Evolutionary conservation across 495 filamentous ascomycete species (phyloP).

Genomic region (Hyaloscypha finlandica): DNA sequence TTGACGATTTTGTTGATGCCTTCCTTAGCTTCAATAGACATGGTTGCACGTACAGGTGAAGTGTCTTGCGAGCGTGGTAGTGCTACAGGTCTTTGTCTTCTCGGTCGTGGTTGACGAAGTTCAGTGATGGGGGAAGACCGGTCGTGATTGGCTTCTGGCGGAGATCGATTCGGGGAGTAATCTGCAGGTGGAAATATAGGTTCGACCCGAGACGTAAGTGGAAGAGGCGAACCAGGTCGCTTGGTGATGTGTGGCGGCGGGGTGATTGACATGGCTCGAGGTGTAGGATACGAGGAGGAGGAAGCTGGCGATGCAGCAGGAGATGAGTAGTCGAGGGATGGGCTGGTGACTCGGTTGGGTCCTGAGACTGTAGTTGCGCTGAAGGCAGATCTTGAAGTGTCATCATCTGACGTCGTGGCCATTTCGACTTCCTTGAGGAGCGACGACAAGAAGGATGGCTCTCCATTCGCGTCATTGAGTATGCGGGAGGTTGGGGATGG

Average conservation of each 20-base stretch:
- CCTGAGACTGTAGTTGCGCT: constrained; percentile 27
- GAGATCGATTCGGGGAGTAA: constrained; percentile 62
- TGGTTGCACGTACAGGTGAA: constrained; percentile 54
- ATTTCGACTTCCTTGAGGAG: constrained; percentile 86
- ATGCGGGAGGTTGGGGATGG: constrained; percentile 36
- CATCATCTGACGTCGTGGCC: constrained; percentile 56
- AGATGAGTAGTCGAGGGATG: constrained; percentile 60
- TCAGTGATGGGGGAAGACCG: constrained; percentile 32
- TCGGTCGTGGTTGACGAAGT: constrained; percentile 53
- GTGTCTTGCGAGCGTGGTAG: constrained; percentile 52
- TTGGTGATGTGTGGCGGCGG: constrained; percentile 66
- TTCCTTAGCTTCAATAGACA: constrained; percentile 74
- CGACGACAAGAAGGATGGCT: constrained; percentile 72
- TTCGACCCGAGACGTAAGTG: constrained; percentile 65
- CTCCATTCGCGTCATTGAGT: constrained; percentile 46
- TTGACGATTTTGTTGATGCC: constrained; percentile 82
- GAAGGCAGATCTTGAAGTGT: constrained; percentile 48
- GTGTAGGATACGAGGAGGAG: constrained; percentile 66
- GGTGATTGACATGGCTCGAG: constrained; percentile 68
- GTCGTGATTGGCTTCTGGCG: constrained; percentile 39
- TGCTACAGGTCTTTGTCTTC: constrained; percentile 35
- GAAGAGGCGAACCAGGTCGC: constrained; percentile 66
- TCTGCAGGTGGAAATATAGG: constrained; percentile 62
- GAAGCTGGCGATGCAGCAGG: constrained; percentile 67
- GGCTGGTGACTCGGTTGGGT: constrained; percentile 40